Evolutionary conservation across 139 green algal genomes (phyloP).

Genomic region (Haematococcus lacustris): DNA sequence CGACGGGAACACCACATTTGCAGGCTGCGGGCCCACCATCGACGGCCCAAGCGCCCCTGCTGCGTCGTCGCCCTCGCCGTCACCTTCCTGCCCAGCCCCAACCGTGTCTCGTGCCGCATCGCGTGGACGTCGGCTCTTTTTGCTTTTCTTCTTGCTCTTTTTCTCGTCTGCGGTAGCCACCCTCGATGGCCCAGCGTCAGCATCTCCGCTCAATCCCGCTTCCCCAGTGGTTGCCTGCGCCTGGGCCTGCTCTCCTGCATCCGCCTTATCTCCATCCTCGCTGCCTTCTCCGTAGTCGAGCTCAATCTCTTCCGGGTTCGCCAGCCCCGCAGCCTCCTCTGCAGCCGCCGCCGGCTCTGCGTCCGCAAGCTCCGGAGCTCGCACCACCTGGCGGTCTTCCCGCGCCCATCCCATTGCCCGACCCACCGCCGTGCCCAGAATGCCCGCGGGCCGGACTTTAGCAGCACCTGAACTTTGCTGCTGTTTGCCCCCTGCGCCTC

Average conservation of each 20-base stretch:
- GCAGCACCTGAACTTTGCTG: too few species aligned
- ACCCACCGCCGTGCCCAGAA: neutral
- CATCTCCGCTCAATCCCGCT: neutral
- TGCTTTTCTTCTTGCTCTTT: too few species aligned
- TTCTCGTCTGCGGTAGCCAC: neutral
- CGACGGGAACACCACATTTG: neutral
- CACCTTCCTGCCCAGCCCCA: neutral
- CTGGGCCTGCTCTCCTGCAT: neutral
- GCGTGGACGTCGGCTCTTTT: too few species aligned
- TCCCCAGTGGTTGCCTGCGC: too few species aligned
- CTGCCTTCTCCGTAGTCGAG: neutral
- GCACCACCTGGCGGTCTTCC: conserved; percentile 8
- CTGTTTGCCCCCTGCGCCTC: neutral
- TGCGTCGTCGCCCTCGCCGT: conserved; percentile 13
- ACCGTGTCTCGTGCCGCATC: neutral
- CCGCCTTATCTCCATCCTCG: neutral
- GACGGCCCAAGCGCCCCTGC: neutral
- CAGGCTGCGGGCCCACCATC: neutral
- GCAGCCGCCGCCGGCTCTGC: neutral
- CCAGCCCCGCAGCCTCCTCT: neutral
- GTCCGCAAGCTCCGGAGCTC: neutral
- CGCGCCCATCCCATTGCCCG: conserved; percentile 23
- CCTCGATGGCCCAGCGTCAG: neutral
- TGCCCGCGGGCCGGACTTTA: too few species aligned
- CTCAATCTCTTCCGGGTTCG: conserved; percentile 8